A percentile compares a stretch with the other conserved stretches of the same genome.
Evolutionary conservation across 2,329 filamentous ascomycete genomes (phyloP).

Genomic region (Sporothrix dimorphospora): DNA sequence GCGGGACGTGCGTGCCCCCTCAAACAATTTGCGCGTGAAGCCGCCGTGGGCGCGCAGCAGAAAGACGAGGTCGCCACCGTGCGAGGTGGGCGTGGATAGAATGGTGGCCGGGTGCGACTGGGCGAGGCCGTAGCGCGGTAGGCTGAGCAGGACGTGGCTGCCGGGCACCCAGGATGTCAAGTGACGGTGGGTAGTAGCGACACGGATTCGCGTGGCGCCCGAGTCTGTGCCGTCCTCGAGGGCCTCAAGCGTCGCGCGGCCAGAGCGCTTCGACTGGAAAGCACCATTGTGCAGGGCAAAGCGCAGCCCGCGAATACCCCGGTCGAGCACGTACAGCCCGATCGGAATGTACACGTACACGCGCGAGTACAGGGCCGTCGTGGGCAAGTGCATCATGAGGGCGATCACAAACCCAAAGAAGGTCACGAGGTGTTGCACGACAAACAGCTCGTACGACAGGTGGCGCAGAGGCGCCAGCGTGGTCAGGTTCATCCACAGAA

Average conservation of each 20-base stretch:
- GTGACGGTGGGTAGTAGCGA: background rate
- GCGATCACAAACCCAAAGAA: conserved; percentile 1
- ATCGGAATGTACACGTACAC: background rate
- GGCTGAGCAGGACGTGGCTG: background rate
- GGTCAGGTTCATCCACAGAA: conserved; percentile 5
- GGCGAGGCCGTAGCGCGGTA: background rate
- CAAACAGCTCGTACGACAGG: conserved; percentile 10
- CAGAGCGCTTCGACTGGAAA: background rate
- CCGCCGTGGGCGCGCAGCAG: conserved; percentile 1
- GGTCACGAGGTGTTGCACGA: background rate
- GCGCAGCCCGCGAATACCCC: background rate
- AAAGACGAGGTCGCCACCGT: conserved; percentile 7
- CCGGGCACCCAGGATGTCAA: background rate
- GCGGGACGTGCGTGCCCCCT: background rate
- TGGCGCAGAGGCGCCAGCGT: background rate
- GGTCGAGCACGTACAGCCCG: background rate
- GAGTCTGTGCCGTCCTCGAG: background rate
- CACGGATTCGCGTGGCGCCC: background rate
- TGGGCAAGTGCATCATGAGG: background rate
- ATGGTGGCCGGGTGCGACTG: conserved; percentile 3
- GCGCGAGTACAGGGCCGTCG: background rate
- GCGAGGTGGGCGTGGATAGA: background rate
- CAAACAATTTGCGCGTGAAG: background rate
- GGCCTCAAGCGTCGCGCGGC: background rate
- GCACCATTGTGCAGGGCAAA: background rate